phyloP scores from a whole-genome alignment of 1,284 basidiomycete species.

The Ganoderma multipileum region DNA sequence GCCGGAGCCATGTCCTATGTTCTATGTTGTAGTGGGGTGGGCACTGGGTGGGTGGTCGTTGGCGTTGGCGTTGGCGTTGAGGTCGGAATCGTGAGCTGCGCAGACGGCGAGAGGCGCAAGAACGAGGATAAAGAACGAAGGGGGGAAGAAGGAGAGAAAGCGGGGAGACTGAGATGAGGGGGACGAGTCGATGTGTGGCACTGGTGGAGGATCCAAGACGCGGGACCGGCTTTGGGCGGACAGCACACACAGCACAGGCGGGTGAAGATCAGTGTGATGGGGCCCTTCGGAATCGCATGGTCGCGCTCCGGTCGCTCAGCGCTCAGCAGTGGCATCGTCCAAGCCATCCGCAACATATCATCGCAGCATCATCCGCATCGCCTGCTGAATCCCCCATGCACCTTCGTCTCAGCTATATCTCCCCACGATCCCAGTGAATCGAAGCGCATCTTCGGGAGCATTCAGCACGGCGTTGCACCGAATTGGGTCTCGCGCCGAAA shows the following conservation, averaged over 20 bases:
- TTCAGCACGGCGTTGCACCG: not conserved
- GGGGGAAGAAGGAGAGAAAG: not conserved
- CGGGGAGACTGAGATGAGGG: not conserved
- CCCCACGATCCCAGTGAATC: not conserved
- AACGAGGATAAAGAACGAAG: not conserved
- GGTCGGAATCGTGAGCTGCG: not conserved
- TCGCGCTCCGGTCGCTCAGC: not conserved
- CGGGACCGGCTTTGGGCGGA: constrained; percentile 6
- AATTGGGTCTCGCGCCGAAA: not conserved
- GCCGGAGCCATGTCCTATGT: constrained; percentile 27
- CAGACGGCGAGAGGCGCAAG: not conserved
- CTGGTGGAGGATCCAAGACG: not conserved
- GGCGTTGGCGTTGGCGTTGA: no score
- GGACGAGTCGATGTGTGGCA: not conserved
- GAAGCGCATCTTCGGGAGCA: not conserved
- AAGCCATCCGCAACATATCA: not conserved
- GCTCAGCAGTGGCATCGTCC: not conserved
- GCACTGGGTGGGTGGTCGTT: not conserved
- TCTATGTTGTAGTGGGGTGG: not conserved
- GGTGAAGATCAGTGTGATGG: not conserved
- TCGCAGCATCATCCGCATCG: not conserved
- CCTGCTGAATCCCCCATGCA: not conserved
- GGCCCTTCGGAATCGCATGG: not conserved
- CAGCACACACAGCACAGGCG: not conserved
- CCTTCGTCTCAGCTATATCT: not conserved